phyloP scores from a whole-genome alignment of 345 rosid genomes.

The Populus pruinosa region DNA sequence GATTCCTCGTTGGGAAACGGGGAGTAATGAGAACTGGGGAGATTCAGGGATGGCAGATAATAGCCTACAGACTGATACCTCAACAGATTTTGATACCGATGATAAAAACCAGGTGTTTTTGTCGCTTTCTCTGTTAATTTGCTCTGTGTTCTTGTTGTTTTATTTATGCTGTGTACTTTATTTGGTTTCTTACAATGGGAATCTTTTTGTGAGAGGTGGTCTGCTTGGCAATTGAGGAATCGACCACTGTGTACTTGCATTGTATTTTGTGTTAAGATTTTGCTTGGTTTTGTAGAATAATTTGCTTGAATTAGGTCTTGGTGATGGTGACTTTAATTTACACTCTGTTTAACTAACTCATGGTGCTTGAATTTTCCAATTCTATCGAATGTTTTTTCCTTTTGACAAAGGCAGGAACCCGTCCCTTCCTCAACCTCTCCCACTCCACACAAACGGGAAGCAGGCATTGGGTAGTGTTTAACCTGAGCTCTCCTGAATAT shows the following conservation, averaged over 20 bases:
- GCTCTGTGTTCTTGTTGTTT: background rate
- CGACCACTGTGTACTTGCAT: background rate
- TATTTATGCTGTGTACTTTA: slow-evolving; percentile 25
- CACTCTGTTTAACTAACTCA: background rate
- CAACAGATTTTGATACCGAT: slow-evolving; percentile 86
- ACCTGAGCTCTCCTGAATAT: background rate
- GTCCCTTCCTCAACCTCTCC: too few relatives aligned
- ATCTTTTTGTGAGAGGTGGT: slow-evolving; percentile 23
- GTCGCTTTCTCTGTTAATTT: background rate
- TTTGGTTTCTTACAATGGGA: slow-evolving; percentile 2
- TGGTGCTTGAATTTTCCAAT: background rate
- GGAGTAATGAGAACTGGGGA: slow-evolving; percentile 68
- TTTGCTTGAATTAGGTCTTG: background rate
- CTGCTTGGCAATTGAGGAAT: slow-evolving; percentile 33
- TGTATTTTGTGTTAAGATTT: slow-evolving; percentile 4
- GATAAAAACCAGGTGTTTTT: slow-evolving; percentile 64
- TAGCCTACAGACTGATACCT: slow-evolving; percentile 95
- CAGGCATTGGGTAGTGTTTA: background rate
- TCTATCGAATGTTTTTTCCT: background rate
- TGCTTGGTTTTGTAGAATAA: slow-evolving; percentile 8
- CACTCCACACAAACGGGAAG: too few relatives aligned
- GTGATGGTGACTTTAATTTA: background rate
- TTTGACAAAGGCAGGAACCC: too few relatives aligned
- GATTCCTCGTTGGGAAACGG: slow-evolving; percentile 52
- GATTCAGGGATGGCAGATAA: slow-evolving; percentile 78